Conservation (phyloP, 2,329 filamentous ascomycete species). For the Colletotrichum ledebouriae region DNA sequence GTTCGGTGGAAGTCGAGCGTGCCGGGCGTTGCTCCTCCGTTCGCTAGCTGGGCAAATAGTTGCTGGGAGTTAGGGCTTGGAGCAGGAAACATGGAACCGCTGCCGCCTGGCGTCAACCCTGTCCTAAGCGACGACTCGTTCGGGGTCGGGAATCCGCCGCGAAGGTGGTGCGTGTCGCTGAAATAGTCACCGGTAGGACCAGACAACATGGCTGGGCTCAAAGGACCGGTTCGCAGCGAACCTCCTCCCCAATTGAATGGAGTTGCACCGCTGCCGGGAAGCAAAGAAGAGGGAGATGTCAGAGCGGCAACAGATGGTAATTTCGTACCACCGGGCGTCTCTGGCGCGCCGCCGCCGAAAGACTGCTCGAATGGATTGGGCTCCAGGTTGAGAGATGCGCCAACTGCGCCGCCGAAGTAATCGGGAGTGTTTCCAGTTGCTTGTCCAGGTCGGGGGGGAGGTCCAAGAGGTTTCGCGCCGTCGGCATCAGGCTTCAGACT, state of each 20-base stretch:
- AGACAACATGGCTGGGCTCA: slow-evolving; percentile 97
- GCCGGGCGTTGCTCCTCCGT: slow-evolving; percentile 86
- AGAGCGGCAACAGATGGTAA: slow-evolving; percentile 91
- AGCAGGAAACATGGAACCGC: slow-evolving; percentile 96
- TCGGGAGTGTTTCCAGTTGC: slow-evolving; percentile 70
- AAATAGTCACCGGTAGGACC: slow-evolving; percentile 91
- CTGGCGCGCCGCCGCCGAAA: slow-evolving; percentile 77
- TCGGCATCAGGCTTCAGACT: slow-evolving; percentile 71
- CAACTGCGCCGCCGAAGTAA: slow-evolving; percentile 74
- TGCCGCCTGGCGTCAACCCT: slow-evolving; percentile 92
- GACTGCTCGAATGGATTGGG: slow-evolving; percentile 98
- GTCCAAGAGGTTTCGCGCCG: slow-evolving; percentile 74
- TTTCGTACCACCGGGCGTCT: slow-evolving; percentile 86
- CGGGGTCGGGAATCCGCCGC: slow-evolving; percentile 90
- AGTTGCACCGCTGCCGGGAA: slow-evolving; percentile 79
- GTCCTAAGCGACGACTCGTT: slow-evolving; percentile 96
- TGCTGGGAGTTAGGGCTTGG: slow-evolving; percentile 85
- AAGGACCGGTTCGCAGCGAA: slow-evolving; percentile 89
- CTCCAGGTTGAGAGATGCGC: slow-evolving; percentile 77
- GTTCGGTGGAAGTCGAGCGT: slow-evolving; percentile 96
- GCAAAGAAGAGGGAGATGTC: slow-evolving; percentile 87
- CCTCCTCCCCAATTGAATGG: slow-evolving; percentile 85
- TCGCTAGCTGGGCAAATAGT: slow-evolving; percentile 82
- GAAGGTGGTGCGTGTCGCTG: slow-evolving; percentile 80
- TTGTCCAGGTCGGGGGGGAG: slow-evolving; percentile 75